Evolutionary conservation across 352 stramenopile genomes (phyloP), one percentile per base, ranked within the genome.

Genomic region (Aphanomyces cochlioides): DNA sequence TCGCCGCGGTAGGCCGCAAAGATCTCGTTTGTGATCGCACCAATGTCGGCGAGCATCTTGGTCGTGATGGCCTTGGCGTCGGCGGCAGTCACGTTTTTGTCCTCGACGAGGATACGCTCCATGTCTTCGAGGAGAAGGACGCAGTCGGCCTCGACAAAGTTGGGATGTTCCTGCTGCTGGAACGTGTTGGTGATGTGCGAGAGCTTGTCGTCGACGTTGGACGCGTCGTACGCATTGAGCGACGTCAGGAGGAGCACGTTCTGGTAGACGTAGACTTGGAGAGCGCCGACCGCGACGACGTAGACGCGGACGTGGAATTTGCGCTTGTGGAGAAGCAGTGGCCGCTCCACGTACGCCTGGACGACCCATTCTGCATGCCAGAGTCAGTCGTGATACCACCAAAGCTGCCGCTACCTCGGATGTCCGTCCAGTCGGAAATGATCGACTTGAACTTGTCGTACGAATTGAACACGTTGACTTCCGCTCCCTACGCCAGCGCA

Each of bases 151-250:
- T 92, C 84, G 28, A 84, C 77, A 69, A 89, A 92, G 54, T 84
- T 74, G 1, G 82, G 79, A 66, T 92, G 82, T 56, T 75, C 79
- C 56, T 87, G 78, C 57, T 92, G 84, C 72, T 90, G 84, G 67
- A 83, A 87, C 63, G 84, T 92, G 69, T 92, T 92, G 47, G 84
- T 90, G 56, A 92, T 88, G 75, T 92, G 84, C 17, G 82, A 82
- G 63, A 83, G 86, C 45, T 85, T 79, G 72, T 89, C 82, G 56
- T 78, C 74, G 37, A 74, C 81, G 60, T 87, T 76, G 7, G 61
- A 70, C 60, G 80, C 69, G 66, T 63, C 67, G 64, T 87, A 87
- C 70, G 78, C 63, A 40, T 87, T 77, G 15, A 87, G 74, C 34
- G 77, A 82, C 57, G 74, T 85, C 47, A 90, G 79, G 37, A 83